These are phyloP conservation scores for Balamuthia mandrillaris DNA, from an alignment of 208 protist genomes.

Conservation along the genomic window DNA sequence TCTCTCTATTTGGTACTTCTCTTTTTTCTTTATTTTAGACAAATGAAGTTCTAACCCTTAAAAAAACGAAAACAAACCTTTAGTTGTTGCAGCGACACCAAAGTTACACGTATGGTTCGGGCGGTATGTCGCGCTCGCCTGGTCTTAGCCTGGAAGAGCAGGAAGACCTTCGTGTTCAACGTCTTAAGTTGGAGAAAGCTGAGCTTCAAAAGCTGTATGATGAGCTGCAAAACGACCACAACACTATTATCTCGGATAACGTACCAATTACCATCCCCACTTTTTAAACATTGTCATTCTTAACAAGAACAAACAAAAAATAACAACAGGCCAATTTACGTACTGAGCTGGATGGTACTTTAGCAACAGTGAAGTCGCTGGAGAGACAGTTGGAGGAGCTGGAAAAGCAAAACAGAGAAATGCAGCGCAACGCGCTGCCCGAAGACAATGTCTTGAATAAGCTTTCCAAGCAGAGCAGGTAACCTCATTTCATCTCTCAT, in stretches of 20 bases:
- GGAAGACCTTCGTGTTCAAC: neutral
- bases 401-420: constrained; percentile 17
- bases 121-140: neutral
- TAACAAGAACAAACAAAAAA: neutral
- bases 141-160: neutral
- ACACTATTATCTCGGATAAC: neutral
- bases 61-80: neutral
- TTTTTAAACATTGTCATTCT: neutral
- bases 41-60: neutral
- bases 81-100: neutral
- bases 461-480: constrained; percentile 20
- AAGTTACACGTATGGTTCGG: neutral
- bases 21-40: neutral
- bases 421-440: neutral
- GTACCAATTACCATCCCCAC: too few relatives aligned
- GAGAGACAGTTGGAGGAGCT: constrained; percentile 3
- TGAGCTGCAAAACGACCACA: constrained; percentile 11
- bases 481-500: neutral
- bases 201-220: neutral
- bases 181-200: neutral
- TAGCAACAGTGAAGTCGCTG: neutral
- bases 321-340: constrained; percentile 16
- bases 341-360: neutral
- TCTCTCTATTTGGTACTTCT: neutral
- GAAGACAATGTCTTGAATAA: constrained; percentile 7